Conservation (phyloP, 2,329 filamentous ascomycete species). For the Paecilomyces variotii region DNA sequence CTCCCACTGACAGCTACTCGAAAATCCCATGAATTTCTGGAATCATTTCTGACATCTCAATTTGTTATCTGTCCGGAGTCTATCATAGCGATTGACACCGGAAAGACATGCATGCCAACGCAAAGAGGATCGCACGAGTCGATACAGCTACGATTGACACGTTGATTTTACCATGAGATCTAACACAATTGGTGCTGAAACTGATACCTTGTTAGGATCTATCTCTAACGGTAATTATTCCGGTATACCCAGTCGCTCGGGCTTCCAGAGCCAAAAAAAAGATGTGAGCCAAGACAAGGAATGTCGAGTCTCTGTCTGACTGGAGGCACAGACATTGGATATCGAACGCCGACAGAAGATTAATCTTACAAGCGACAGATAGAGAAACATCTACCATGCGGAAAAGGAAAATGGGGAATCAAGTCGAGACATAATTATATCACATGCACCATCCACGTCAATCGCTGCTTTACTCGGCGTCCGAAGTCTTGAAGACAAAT, state of each 20-base stretch:
- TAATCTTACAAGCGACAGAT: not conserved
- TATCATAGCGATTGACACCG: no score
- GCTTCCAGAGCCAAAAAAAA: not conserved
- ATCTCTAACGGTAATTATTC: not conserved
- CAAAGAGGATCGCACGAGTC: not conserved
- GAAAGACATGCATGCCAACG: no score
- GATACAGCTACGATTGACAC: not conserved
- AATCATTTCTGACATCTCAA: no score
- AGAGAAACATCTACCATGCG: not conserved
- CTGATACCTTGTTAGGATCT: not conserved
- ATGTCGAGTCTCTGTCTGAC: not conserved
- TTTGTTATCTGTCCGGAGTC: no score
- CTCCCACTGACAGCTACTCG: no score
- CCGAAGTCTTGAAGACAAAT: slow-evolving; percentile 58
- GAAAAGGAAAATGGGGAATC: not conserved
- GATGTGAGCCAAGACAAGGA: not conserved
- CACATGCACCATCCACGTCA: slow-evolving; percentile 13
- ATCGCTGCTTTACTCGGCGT: slow-evolving; percentile 10
- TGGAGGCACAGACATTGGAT: slow-evolving; percentile 10
- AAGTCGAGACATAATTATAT: not conserved
- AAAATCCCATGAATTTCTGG: no score
- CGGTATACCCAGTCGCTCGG: not conserved
- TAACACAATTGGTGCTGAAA: not conserved
- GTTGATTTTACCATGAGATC: not conserved
- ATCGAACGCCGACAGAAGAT: slow-evolving; percentile 11